A percentile compares a stretch with the other conserved stretches of the same genome.
These are phyloP conservation scores for Pneumocystis murina DNA, from an alignment of 1,139 yeast genomes.

Conservation along the genomic window DNA sequence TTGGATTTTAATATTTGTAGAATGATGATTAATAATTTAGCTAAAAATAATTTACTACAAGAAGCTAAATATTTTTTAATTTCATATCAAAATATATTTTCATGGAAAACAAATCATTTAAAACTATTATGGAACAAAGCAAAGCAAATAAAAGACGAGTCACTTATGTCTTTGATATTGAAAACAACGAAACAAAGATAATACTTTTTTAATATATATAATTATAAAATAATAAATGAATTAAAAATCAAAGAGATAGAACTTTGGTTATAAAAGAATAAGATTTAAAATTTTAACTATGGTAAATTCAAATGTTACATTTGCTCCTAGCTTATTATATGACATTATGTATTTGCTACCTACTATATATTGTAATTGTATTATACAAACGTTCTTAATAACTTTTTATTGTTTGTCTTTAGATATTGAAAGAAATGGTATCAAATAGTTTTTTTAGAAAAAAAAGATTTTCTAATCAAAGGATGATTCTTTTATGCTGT, in stretches of 20 bases:
- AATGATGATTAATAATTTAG: background rate
- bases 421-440: background rate
- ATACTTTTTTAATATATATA: background rate
- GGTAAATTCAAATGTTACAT: background rate
- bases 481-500: slow-evolving; percentile 18
- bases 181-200: background rate
- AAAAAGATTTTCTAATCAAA: slow-evolving; percentile 3
- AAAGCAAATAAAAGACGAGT: background rate
- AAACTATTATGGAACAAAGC: background rate
- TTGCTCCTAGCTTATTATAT: background rate
- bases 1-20: background rate
- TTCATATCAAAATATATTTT: background rate
- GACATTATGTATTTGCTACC: slow-evolving; percentile 19
- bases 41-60: background rate
- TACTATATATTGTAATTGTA: slow-evolving; percentile 27
- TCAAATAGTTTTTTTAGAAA: slow-evolving; percentile 1
- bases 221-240: background rate
- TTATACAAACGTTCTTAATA: background rate
- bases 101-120: background rate
- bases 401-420: background rate
- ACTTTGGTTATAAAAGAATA: background rate
- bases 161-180: background rate
- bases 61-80: background rate
- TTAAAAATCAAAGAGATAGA: background rate
- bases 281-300: background rate